Evolutionary conservation across 1,139 yeast species (phyloP).

Genomic region (Blastobotrys buckinghamii): DNA sequence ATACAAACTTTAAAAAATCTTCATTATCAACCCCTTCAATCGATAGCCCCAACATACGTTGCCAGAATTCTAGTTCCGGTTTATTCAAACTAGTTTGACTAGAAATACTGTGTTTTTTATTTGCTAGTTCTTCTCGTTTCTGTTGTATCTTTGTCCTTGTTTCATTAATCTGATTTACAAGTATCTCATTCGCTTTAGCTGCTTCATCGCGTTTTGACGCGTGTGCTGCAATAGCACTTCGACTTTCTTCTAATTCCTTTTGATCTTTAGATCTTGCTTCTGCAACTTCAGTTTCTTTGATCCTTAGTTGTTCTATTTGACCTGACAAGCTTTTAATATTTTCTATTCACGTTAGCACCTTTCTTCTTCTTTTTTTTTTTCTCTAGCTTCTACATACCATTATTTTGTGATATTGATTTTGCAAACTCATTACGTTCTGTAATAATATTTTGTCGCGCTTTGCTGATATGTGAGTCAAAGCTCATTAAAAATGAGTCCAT

Average conservation of each 20-base stretch:
- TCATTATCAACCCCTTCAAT: slow-evolving; percentile 27
- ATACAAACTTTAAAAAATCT: slow-evolving; percentile 27
- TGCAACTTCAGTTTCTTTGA: slow-evolving; percentile 22
- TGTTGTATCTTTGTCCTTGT: slow-evolving; percentile 14
- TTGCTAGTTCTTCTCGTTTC: slow-evolving; percentile 17
- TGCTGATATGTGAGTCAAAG: slow-evolving; percentile 24
- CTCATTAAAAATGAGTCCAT: slow-evolving; percentile 25
- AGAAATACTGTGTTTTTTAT: slow-evolving; percentile 19
- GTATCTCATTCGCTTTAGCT: slow-evolving; percentile 16
- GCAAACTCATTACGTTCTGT: slow-evolving; percentile 23
- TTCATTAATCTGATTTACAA: slow-evolving; percentile 18
- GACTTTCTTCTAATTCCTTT: slow-evolving; percentile 23
- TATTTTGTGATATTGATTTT: slow-evolving; percentile 20
- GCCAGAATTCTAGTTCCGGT: slow-evolving; percentile 31
- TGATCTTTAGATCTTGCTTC: slow-evolving; percentile 20
- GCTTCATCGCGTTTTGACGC: slow-evolving; percentile 22
- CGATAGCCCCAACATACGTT: slow-evolving; percentile 27
- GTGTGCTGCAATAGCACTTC: slow-evolving; percentile 20
- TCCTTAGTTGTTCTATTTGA: slow-evolving; percentile 23
- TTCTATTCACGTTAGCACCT: slow-evolving; percentile 12
- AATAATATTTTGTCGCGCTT: slow-evolving; percentile 22
- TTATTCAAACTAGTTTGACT: slow-evolving; percentile 25
- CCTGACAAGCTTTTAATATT: slow-evolving; percentile 20
- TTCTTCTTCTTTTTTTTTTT: background rate
- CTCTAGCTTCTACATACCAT: slow-evolving; percentile 8